These are phyloP conservation scores for Penicillium canescens DNA, from an alignment of 495 filamentous ascomycete genomes.

Conservation along the genomic window DNA sequence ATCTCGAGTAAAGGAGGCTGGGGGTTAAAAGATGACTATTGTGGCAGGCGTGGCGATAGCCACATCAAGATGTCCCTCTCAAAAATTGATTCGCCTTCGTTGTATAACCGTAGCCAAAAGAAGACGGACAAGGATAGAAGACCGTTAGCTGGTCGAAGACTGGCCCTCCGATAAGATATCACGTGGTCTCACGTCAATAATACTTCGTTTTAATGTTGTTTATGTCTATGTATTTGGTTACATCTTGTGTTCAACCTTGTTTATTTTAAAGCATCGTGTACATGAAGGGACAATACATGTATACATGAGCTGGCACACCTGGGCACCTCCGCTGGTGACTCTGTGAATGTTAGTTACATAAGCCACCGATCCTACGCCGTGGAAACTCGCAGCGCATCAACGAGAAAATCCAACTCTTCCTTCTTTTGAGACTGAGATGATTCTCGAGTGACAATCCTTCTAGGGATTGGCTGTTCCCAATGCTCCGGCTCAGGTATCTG, in stretches of 20 bases:
- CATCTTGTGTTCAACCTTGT: too few species aligned
- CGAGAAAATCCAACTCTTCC: neutral
- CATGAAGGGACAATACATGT: too few species aligned
- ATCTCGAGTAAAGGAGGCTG: constrained; percentile 16
- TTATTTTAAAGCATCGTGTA: too few species aligned
- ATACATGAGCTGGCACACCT: too few species aligned
- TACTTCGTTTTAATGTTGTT: neutral
- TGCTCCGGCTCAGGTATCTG: constrained; percentile 37
- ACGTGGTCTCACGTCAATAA: constrained; percentile 16
- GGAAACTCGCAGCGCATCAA: neutral
- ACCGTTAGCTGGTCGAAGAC: neutral
- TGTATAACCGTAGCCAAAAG: neutral
- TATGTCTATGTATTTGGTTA: too few species aligned
- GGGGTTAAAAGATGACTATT: neutral
- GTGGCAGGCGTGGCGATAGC: neutral
- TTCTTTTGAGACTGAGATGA: constrained; percentile 7
- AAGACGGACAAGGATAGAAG: neutral
- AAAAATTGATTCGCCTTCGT: neutral
- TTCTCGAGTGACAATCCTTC: constrained; percentile 7
- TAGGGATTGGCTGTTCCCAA: constrained; percentile 28
- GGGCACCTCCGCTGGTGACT: too few species aligned
- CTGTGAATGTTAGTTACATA: neutral
- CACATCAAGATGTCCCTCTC: neutral
- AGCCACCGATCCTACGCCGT: neutral
- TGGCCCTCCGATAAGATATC: constrained; percentile 21